A percentile compares a stretch with the other conserved stretches of the same genome.
Conservation (phyloP, 139 green algal genomes). For the Chlorella ohadii region DNA sequence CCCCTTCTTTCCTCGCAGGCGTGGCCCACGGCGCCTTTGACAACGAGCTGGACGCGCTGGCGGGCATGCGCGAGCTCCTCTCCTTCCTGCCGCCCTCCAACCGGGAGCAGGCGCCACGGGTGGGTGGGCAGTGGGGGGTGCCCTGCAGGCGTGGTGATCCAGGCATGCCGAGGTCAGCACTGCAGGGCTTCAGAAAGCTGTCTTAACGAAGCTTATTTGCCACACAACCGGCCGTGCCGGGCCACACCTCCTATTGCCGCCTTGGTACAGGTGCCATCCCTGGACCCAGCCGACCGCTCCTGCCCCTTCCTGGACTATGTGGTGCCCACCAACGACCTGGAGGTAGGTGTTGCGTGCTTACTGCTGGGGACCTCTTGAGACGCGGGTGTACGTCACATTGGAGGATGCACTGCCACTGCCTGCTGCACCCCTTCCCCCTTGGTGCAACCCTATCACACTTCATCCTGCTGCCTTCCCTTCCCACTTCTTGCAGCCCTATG, state of each 20-base stretch:
- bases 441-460: too few relatives aligned
- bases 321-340: slow-evolving; percentile 46
- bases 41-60: slow-evolving; percentile 73
- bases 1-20: background rate
- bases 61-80: slow-evolving; percentile 62
- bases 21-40: slow-evolving; percentile 62
- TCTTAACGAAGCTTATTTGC: too few relatives aligned
- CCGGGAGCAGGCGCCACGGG: background rate
- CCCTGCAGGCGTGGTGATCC: too few relatives aligned
- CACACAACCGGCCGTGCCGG: too few relatives aligned
- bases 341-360: background rate
- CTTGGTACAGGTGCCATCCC: slow-evolving; percentile 15
- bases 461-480: background rate
- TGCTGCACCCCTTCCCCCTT: too few relatives aligned
- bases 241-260: too few relatives aligned
- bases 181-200: too few relatives aligned
- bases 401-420: too few relatives aligned
- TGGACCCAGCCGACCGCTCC: slow-evolving; percentile 40
- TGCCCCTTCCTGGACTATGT: slow-evolving; percentile 56
- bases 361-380: too few relatives aligned
- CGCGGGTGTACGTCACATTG: too few relatives aligned
- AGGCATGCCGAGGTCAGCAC: too few relatives aligned
- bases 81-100: slow-evolving; percentile 65
- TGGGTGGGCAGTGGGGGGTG: background rate
- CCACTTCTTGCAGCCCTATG: slow-evolving; percentile 40